A percentile compares a stretch with the other conserved stretches of the same genome.
Evolutionary conservation across 148 eudicot genomes (phyloP).

Genomic region (Gaultheria prostrata): DNA sequence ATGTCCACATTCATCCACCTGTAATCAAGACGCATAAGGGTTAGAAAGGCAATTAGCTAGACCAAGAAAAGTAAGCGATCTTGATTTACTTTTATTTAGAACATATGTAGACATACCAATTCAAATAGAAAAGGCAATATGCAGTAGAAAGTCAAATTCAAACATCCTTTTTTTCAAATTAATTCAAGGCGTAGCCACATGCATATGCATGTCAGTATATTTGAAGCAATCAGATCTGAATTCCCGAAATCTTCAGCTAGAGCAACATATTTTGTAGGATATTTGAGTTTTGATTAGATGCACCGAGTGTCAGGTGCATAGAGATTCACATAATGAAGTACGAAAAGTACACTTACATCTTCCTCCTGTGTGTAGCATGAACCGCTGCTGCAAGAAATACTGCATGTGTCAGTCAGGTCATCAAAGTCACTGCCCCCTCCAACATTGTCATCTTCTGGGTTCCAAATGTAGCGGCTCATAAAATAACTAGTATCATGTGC

Average conservation of each 20-base stretch:
- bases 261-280: not conserved
- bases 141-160: not conserved
- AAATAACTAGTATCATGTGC: conserved; percentile 95
- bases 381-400: conserved; percentile 72
- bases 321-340: not conserved
- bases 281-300: not conserved
- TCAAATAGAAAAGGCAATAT: not conserved
- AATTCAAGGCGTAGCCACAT: not conserved
- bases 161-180: not conserved
- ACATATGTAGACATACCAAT: not conserved
- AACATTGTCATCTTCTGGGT: conserved; percentile 78
- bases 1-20: conserved; percentile 90
- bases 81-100: not conserved
- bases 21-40: conserved; percentile 24
- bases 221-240: not conserved
- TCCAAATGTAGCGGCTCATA: conserved; percentile 98
- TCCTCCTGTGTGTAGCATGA: conserved; percentile 77
- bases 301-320: not conserved
- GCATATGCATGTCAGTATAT: not conserved
- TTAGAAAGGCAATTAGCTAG: conserved; percentile 9
- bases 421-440: conserved; percentile 91
- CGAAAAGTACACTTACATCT: conserved; percentile 52
- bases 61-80: not conserved
- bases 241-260: not conserved
- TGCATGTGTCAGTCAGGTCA: conserved; percentile 73